A percentile compares a stretch with the other conserved stretches of the same genome.
phyloP scores from a whole-genome alignment of 352 stramenopile genomes.

The Phytophthora podocarpi region DNA sequence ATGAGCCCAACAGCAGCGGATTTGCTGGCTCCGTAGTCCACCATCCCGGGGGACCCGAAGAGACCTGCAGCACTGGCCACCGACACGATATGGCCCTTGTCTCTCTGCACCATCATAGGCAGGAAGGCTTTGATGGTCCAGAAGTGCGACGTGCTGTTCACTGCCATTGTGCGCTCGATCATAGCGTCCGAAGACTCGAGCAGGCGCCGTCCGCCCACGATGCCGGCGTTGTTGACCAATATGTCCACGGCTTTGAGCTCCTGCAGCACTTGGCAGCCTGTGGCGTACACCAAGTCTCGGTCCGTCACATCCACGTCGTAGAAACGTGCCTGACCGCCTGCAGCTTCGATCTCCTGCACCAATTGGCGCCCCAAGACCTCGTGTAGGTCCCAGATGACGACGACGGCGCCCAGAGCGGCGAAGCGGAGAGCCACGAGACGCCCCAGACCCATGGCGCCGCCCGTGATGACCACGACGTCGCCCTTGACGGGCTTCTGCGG shows the following conservation, averaged over 20 bases:
- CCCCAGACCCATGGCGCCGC: conserved; percentile 58
- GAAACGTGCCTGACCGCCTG: conserved; percentile 29
- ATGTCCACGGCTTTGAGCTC: conserved; percentile 44
- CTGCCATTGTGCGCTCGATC: conserved; percentile 53
- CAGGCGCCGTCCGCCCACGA: conserved; percentile 48
- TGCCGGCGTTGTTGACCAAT: conserved; percentile 59
- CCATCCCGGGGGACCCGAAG: conserved; percentile 51
- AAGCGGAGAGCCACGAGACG: conserved; percentile 50
- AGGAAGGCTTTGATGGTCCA: conserved; percentile 59
- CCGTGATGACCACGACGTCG: conserved; percentile 61
- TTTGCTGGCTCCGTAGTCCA: conserved; percentile 65
- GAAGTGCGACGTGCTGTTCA: conserved; percentile 58
- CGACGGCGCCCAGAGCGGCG: conserved; percentile 34
- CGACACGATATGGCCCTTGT: conserved; percentile 56
- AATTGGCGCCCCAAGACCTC: conserved; percentile 26
- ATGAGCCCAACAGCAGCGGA: conserved; percentile 49
- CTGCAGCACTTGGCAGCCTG: conserved; percentile 26
- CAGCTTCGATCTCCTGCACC: conserved; percentile 42
- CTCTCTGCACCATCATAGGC: conserved; percentile 43
- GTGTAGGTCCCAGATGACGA: conserved; percentile 53
- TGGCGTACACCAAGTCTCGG: conserved; percentile 34
- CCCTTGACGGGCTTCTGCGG: conserved; percentile 52
- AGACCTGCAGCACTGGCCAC: conserved; percentile 53
- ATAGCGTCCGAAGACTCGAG: conserved; percentile 46
- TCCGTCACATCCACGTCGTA: conserved; percentile 49